Evolutionary conservation across 371 early-diverging fungal species (phyloP).

Genomic region (Rhizopus stolonifer): DNA sequence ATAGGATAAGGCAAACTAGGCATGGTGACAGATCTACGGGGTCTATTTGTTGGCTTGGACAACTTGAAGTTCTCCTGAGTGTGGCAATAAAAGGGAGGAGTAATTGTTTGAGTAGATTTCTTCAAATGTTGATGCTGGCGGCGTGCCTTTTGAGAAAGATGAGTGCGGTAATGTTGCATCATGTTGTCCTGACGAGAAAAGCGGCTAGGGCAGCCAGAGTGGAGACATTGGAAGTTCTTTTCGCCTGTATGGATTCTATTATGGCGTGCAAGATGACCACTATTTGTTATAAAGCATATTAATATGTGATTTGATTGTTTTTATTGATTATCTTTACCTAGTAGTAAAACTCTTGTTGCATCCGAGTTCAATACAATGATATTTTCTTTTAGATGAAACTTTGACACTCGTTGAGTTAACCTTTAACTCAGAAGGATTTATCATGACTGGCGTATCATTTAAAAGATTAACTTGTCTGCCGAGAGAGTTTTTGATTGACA

Average conservation of each 20-base stretch:
- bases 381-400: conserved; percentile 29
- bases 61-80: conserved; percentile 13
- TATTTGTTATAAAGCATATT: conserved; percentile 18
- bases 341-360: conserved; percentile 63
- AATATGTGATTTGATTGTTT: neutral
- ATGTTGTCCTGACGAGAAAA: conserved; percentile 89
- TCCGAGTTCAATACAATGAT: conserved; percentile 50
- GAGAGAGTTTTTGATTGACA: conserved; percentile 21
- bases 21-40: conserved; percentile 19
- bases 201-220: conserved; percentile 73
- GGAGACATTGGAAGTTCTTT: conserved; percentile 81
- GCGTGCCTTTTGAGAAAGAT: conserved; percentile 65
- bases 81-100: conserved; percentile 15
- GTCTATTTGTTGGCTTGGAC: conserved; percentile 17
- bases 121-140: conserved; percentile 32
- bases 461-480: conserved; percentile 22
- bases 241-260: conserved; percentile 89
- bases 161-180: conserved; percentile 86
- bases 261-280: conserved; percentile 85
- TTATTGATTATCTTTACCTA: conserved; percentile 33
- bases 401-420: neutral
- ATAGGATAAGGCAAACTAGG: conserved; percentile 25
- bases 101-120: neutral
- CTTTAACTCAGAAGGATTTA: neutral
- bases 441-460: conserved; percentile 8